Evolutionary conservation across 1,284 basidiomycete species (phyloP).

Genomic region (Puccinia novopanici): DNA sequence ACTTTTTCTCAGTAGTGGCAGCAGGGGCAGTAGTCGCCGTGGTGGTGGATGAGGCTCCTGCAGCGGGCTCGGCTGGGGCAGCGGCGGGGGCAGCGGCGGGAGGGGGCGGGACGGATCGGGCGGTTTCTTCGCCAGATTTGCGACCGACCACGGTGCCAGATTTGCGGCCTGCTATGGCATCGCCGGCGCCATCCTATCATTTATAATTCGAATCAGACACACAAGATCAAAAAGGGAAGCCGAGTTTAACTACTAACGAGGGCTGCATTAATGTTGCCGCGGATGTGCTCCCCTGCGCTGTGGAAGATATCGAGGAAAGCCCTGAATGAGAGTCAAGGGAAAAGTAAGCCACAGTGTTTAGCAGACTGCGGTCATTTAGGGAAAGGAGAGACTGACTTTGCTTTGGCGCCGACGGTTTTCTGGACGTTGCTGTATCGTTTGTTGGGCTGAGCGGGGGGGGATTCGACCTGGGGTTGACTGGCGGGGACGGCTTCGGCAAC

Average conservation of each 20-base stretch:
- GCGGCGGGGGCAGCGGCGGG: neutral
- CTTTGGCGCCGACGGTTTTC: conserved; percentile 33
- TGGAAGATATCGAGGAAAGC: conserved; percentile 17
- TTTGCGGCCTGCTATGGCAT: conserved; percentile 34
- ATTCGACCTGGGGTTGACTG: conserved; percentile 9
- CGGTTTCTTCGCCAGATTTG: conserved; percentile 21
- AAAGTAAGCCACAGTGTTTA: neutral
- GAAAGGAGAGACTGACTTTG: conserved; percentile 4
- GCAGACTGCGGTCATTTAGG: neutral
- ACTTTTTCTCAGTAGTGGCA: neutral
- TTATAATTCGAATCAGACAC: neutral
- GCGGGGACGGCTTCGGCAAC: conserved; percentile 25
- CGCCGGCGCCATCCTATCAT: conserved; percentile 40
- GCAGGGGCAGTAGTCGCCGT: neutral
- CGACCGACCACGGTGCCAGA: neutral
- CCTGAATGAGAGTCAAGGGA: neutral
- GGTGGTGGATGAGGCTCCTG: neutral
- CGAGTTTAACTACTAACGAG: conserved; percentile 5
- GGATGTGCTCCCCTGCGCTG: conserved; percentile 39
- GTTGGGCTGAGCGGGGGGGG: neutral
- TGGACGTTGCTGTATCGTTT: conserved; percentile 25
- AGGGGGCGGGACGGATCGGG: neutral
- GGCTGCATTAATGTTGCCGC: conserved; percentile 45
- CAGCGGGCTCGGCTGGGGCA: neutral
- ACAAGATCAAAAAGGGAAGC: neutral